These are phyloP conservation scores for Paraphoma sp. DNA, from an alignment of 2,329 filamentous ascomycete genomes.

Conservation along the genomic window DNA sequence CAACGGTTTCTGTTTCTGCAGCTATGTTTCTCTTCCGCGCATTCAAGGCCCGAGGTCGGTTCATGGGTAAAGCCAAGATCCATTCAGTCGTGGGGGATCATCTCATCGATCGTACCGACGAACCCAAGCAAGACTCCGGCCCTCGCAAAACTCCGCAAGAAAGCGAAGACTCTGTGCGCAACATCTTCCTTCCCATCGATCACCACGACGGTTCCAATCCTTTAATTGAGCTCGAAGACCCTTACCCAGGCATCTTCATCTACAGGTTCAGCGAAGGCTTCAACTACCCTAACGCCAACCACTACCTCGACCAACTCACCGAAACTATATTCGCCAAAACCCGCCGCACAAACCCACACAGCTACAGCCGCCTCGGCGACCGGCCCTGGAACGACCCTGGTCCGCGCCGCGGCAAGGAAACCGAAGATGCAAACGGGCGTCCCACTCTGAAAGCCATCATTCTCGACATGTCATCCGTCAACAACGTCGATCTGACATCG, in stretches of 20 bases:
- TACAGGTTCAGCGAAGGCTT: conserved; percentile 96
- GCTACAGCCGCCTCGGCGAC: conserved; percentile 67
- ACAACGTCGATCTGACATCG: conserved; percentile 92
- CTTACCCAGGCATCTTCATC: conserved; percentile 93
- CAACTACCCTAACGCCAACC: conserved; percentile 93
- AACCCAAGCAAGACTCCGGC: conserved; percentile 25
- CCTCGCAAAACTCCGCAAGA: conserved; percentile 28
- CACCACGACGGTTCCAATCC: conserved; percentile 91
- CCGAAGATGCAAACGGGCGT: conserved; percentile 53
- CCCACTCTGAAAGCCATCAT: conserved; percentile 86
- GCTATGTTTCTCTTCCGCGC: conserved; percentile 83
- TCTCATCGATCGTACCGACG: conserved; percentile 57
- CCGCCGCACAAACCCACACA: conserved; percentile 74
- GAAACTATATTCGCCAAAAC: conserved; percentile 63
- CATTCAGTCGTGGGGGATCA: conserved; percentile 87
- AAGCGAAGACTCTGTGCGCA: conserved; percentile 63
- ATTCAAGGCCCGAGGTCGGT: conserved; percentile 80
- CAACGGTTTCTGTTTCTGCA: conserved; percentile 77
- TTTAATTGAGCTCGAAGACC: conserved; percentile 74
- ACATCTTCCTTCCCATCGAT: conserved; percentile 86
- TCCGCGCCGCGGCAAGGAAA: conserved; percentile 64
- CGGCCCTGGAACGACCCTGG: conserved; percentile 96
- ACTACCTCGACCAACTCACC: conserved; percentile 76
- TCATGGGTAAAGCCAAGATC: conserved; percentile 83
- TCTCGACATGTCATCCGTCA: conserved; percentile 91